phyloP scores from a whole-genome alignment of 139 green algal genomes.

The Chlorella sp. region DNA sequence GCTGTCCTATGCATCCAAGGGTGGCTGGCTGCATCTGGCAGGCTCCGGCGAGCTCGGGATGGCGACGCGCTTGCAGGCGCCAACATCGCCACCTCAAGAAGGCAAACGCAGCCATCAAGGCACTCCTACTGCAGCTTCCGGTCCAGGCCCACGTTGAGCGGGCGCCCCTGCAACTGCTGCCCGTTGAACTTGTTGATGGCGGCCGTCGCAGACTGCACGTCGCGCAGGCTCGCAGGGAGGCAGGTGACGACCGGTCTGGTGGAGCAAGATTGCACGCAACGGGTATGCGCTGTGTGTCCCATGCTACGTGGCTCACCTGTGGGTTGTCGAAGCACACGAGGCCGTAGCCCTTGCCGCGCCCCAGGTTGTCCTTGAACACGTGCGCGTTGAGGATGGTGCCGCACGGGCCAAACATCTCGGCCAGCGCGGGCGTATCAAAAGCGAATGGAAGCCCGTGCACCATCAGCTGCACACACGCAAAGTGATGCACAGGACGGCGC shows the following conservation, averaged over 20 bases:
- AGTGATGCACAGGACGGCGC: too few species aligned
- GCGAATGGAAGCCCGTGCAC: constrained; percentile 9
- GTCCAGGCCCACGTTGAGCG: constrained; percentile 75
- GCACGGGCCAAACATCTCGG: constrained; percentile 62
- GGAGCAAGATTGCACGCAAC: background rate
- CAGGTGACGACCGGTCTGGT: background rate
- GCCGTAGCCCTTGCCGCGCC: constrained; percentile 38
- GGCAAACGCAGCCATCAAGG: too few species aligned
- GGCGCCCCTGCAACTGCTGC: constrained; percentile 64
- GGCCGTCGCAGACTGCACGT: constrained; percentile 40
- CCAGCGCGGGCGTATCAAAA: constrained; percentile 20
- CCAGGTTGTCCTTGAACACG: constrained; percentile 28
- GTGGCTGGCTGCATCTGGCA: too few species aligned
- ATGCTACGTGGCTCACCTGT: background rate
- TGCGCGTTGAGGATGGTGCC: constrained; percentile 42
- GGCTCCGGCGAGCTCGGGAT: too few species aligned
- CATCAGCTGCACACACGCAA: constrained; percentile 10
- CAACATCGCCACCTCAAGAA: too few species aligned
- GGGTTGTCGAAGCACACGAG: constrained; percentile 33
- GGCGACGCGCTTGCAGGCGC: too few species aligned
- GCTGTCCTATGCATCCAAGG: too few species aligned
- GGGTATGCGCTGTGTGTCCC: background rate
- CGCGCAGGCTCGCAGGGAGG: background rate
- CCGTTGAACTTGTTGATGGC: constrained; percentile 77
- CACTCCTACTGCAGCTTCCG: constrained; percentile 50